phyloP scores from a whole-genome alignment of 495 filamentous ascomycete species.

The Mycothermus thermophilus region DNA sequence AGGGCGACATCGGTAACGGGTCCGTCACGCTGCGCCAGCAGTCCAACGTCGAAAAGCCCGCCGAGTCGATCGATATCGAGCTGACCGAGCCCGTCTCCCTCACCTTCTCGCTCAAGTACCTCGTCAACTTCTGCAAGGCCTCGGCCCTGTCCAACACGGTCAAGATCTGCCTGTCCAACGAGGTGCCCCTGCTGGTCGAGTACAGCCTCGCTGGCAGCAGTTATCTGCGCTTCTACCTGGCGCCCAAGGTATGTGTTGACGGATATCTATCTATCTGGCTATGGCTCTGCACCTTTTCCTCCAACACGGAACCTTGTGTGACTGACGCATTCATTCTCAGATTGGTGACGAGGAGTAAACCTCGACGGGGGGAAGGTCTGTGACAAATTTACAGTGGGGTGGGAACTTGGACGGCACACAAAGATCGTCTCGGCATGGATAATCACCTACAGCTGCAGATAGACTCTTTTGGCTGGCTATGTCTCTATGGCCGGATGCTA shows the following conservation, averaged over 20 bases:
- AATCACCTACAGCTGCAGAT: too few relatives aligned
- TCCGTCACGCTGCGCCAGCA: slow-evolving; percentile 82
- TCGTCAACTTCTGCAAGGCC: slow-evolving; percentile 99
- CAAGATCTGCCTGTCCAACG: slow-evolving; percentile 83
- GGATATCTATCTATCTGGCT: too few relatives aligned
- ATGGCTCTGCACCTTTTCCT: neutral
- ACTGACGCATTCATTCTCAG: too few relatives aligned
- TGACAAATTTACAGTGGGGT: too few relatives aligned
- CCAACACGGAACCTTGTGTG: too few relatives aligned
- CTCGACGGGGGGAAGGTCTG: too few relatives aligned
- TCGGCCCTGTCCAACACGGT: slow-evolving; percentile 68
- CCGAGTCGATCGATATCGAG: slow-evolving; percentile 72
- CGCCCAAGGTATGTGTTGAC: slow-evolving; percentile 90
- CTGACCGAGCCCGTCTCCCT: slow-evolving; percentile 86
- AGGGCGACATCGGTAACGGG: slow-evolving; percentile 91
- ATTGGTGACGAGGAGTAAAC: slow-evolving; percentile 84
- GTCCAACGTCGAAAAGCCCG: slow-evolving; percentile 81
- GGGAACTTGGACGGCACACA: too few relatives aligned
- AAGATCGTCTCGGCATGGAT: slow-evolving; percentile 12
- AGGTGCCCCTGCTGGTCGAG: slow-evolving; percentile 92
- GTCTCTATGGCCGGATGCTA: too few relatives aligned
- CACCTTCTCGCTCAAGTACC: slow-evolving; percentile 98
- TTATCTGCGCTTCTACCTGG: slow-evolving; percentile 91
- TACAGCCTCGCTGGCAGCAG: slow-evolving; percentile 71
- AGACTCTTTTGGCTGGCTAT: too few relatives aligned